Conservation (phyloP, 805 yeast genomes). For the Suhomyces sp. region DNA sequence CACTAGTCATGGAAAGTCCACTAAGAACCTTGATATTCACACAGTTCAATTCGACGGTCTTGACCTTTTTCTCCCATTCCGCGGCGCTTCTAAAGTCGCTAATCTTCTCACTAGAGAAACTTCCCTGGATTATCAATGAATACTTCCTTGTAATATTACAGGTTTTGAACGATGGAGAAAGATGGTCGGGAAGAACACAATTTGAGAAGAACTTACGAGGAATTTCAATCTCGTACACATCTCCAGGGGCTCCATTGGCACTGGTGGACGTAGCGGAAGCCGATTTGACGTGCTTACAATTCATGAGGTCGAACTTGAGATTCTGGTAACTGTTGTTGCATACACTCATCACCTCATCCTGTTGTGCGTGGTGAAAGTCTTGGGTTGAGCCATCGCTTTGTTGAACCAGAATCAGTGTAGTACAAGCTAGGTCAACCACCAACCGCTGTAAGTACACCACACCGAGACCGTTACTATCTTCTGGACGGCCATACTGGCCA, state of each 20-base stretch:
- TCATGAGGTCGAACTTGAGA: slow-evolving; percentile 39
- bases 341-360: slow-evolving; percentile 23
- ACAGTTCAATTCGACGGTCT: slow-evolving; percentile 30
- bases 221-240: slow-evolving; percentile 43
- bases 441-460: slow-evolving; percentile 43
- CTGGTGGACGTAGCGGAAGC: slow-evolving; percentile 20
- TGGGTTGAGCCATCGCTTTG: slow-evolving; percentile 11
- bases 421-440: slow-evolving; percentile 27
- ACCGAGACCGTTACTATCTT: slow-evolving; percentile 48
- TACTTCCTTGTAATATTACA: slow-evolving; percentile 56
- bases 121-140: slow-evolving; percentile 31
- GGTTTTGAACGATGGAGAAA: slow-evolving; percentile 55
- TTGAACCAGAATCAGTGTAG: slow-evolving; percentile 24
- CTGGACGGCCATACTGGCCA: slow-evolving; percentile 32
- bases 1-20: slow-evolving; percentile 28
- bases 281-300: slow-evolving; percentile 27
- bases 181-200: slow-evolving; percentile 45
- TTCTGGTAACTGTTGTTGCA: slow-evolving; percentile 36
- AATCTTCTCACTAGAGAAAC: slow-evolving; percentile 25
- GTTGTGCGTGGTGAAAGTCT: slow-evolving; percentile 27
- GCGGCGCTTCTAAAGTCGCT: slow-evolving; percentile 14
- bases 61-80: slow-evolving; percentile 22
- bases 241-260: slow-evolving; percentile 6
- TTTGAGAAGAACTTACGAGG: slow-evolving; percentile 39
- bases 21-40: slow-evolving; percentile 35